These are phyloP conservation scores for Globisporangium canariense DNA, from an alignment of 352 stramenopile genomes.

Conservation along the genomic window DNA sequence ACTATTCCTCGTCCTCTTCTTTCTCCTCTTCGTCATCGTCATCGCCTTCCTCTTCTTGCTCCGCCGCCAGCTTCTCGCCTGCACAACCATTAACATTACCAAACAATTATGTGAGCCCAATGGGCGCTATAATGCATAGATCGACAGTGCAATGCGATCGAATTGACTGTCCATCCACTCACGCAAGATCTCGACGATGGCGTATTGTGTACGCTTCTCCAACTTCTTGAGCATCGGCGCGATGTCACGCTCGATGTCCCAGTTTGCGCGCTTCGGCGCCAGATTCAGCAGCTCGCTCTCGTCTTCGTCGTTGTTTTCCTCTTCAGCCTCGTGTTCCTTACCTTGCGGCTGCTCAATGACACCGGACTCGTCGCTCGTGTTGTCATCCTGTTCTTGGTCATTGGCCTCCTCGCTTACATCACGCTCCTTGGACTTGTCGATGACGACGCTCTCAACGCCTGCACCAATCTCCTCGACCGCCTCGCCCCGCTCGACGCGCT, in stretches of 20 bases:
- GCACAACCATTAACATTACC: neutral
- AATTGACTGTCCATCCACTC: slow-evolving; percentile 9
- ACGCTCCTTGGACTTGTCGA: slow-evolving; percentile 10
- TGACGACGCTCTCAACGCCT: slow-evolving; percentile 7
- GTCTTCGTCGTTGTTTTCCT: slow-evolving; percentile 40
- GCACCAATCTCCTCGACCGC: slow-evolving; percentile 16
- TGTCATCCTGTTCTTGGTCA: neutral
- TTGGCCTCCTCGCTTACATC: neutral
- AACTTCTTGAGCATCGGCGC: slow-evolving; percentile 86
- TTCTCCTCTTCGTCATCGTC: slow-evolving; percentile 59
- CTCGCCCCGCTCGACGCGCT: slow-evolving; percentile 36
- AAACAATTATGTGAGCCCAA: no score
- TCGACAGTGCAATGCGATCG: no score
- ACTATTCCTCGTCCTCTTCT: slow-evolving; percentile 29
- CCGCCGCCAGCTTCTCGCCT: slow-evolving; percentile 81
- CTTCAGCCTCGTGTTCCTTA: slow-evolving; percentile 18
- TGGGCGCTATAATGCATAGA: no score
- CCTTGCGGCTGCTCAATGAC: slow-evolving; percentile 10
- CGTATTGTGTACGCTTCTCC: slow-evolving; percentile 80
- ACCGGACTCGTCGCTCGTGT: slow-evolving; percentile 12
- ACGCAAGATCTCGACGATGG: slow-evolving; percentile 86
- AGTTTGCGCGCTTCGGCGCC: slow-evolving; percentile 82
- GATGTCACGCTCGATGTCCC: slow-evolving; percentile 86
- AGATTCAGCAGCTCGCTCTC: slow-evolving; percentile 71
- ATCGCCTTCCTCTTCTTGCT: slow-evolving; percentile 57